Percentiles rank a stretch among this genome's conserved stretches.
Conservation (phyloP, 371 early-diverging fungal species). For the Actinomucor elegans region DNA sequence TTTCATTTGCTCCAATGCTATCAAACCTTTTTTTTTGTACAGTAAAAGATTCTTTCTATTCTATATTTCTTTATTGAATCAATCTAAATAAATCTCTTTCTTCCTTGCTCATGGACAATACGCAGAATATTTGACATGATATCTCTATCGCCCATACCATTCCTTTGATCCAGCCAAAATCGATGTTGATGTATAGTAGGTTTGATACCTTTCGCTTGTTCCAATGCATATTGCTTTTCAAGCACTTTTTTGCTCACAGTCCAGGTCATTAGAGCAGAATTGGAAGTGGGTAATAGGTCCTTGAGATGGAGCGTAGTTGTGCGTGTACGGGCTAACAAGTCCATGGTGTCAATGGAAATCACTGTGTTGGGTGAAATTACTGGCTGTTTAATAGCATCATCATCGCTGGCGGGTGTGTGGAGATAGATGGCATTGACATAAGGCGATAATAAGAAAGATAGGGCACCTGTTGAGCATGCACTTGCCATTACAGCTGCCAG, state of each 20-base stretch:
- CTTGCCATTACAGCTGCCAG: conserved; percentile 43
- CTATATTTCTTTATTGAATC: too few species aligned
- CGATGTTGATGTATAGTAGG: conserved; percentile 28
- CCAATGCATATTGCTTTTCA: conserved; percentile 17
- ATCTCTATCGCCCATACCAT: conserved; percentile 35
- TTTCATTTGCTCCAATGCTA: too few species aligned
- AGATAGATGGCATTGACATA: conserved; percentile 39
- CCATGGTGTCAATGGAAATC: conserved; percentile 43
- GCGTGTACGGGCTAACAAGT: conserved; percentile 32
- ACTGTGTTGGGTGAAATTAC: conserved; percentile 37
- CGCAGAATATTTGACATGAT: conserved; percentile 39
- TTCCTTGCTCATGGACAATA: conserved; percentile 33
- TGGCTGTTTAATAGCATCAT: neutral
- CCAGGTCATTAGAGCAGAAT: conserved; percentile 38
- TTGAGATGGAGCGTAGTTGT: conserved; percentile 32
- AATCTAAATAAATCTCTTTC: conserved; percentile 7
- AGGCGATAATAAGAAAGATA: conserved; percentile 44
- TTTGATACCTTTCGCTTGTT: conserved; percentile 11
- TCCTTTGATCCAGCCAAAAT: conserved; percentile 48
- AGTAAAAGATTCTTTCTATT: too few species aligned
- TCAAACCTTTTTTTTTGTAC: too few species aligned
- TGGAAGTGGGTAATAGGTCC: conserved; percentile 28
- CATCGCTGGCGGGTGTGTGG: conserved; percentile 9
- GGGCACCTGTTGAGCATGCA: conserved; percentile 46
- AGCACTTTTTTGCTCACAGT: conserved; percentile 23